A percentile compares a stretch with the other conserved stretches of the same genome.
These are phyloP conservation scores for Monosporozyma aquatica DNA, from an alignment of 805 yeast species.

Conservation along the genomic window DNA sequence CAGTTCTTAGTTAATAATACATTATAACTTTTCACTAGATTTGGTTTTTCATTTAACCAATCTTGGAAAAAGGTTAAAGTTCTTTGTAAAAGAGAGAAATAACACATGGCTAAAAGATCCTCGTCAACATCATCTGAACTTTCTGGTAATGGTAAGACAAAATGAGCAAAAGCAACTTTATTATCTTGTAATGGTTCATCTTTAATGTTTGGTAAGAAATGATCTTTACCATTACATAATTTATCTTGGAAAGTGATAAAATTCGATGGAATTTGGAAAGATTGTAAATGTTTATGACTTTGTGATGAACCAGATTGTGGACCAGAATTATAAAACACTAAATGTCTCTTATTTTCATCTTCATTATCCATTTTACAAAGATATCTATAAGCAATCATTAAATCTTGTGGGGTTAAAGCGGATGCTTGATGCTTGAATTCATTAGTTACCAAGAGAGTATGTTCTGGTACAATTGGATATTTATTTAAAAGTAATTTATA, in stretches of 20 bases:
- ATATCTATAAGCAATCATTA: constrained; percentile 48
- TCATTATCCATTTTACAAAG: constrained; percentile 40
- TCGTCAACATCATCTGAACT: constrained; percentile 38
- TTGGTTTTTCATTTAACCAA: constrained; percentile 26
- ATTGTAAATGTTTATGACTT: constrained; percentile 86
- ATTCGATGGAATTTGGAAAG: constrained; percentile 57
- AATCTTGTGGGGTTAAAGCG: constrained; percentile 64
- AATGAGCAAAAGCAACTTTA: constrained; percentile 74
- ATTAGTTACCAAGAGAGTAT: constrained; percentile 70
- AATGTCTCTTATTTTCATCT: constrained; percentile 37
- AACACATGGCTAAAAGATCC: constrained; percentile 57
- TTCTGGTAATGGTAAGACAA: constrained; percentile 53
- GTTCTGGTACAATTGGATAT: constrained; percentile 74
- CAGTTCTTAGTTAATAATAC: constrained; percentile 73
- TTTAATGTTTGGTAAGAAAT: constrained; percentile 46
- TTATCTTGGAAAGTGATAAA: constrained; percentile 51
- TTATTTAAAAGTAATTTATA: constrained; percentile 72
- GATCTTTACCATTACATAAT: constrained; percentile 34
- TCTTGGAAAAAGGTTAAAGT: constrained; percentile 59
- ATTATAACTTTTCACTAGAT: constrained; percentile 55
- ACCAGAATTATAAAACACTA: constrained; percentile 87
- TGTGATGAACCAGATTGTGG: constrained; percentile 88
- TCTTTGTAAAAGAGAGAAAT: constrained; percentile 63
- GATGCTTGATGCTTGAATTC: constrained; percentile 62
- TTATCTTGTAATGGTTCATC: constrained; percentile 53